phyloP scores from a whole-genome alignment of 2,329 filamentous ascomycete species.

The Talaromyces sp. region DNA sequence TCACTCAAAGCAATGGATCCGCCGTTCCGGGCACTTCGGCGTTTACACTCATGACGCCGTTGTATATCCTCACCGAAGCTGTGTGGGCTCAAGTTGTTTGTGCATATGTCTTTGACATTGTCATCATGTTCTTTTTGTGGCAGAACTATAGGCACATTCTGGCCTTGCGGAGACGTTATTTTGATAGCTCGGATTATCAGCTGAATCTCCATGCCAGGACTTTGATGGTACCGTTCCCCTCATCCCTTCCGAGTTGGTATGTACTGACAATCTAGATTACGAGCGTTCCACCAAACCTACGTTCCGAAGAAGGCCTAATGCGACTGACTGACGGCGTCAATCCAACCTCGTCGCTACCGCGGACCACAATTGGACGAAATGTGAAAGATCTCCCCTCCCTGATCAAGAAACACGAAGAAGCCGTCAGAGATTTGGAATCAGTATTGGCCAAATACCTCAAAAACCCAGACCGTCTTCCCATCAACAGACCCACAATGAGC shows the following conservation, averaged over 20 bases:
- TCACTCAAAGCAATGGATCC: conserved; percentile 50
- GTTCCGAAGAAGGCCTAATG: conserved; percentile 83
- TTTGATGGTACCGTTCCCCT: conserved; percentile 49
- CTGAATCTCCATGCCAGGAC: conserved; percentile 74
- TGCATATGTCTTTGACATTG: conserved; percentile 67
- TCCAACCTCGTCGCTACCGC: conserved; percentile 73
- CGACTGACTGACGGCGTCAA: conserved; percentile 78
- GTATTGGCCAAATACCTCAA: conserved; percentile 87
- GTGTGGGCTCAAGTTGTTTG: conserved; percentile 61
- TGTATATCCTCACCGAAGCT: conserved; percentile 47
- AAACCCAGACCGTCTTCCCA: conserved; percentile 75
- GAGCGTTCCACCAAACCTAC: conserved; percentile 74
- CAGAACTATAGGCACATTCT: conserved; percentile 78
- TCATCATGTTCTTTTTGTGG: conserved; percentile 81
- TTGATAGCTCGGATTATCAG: conserved; percentile 84
- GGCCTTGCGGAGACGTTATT: conserved; percentile 71
- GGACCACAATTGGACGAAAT: conserved; percentile 82
- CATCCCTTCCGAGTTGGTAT: neutral
- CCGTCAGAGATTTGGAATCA: conserved; percentile 78
- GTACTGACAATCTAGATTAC: conserved; percentile 58
- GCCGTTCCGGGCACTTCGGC: conserved; percentile 28
- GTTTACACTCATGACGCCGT: conserved; percentile 52
- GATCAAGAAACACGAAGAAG: conserved; percentile 77
- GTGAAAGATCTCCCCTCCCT: conserved; percentile 84
- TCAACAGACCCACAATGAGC: conserved; percentile 72